Conservation (phyloP, 1,284 basidiomycete genomes). For the Boletus semigastroideus region DNA sequence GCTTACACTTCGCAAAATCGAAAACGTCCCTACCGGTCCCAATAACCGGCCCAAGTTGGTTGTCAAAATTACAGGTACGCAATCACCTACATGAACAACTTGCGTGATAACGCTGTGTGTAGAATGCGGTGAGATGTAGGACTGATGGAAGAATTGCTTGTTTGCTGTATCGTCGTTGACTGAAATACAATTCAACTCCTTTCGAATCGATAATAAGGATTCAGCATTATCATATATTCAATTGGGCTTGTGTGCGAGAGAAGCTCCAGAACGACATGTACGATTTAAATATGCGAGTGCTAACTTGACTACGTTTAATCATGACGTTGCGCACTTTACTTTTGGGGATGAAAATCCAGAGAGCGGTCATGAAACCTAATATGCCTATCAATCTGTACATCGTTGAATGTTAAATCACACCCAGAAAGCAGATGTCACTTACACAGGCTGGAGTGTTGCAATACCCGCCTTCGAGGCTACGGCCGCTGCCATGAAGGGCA, state of each 20-base stretch:
- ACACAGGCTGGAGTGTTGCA: constrained; percentile 53
- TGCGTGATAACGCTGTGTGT: background rate
- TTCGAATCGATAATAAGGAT: background rate
- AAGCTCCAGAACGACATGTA: background rate
- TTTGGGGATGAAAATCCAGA: constrained; percentile 44
- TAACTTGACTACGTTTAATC: constrained; percentile 4
- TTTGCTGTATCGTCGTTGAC: background rate
- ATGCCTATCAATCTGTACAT: constrained; percentile 41
- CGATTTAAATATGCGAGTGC: background rate
- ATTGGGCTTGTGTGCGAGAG: background rate
- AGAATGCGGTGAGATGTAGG: constrained; percentile 36
- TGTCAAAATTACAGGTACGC: constrained; percentile 81
- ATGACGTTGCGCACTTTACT: constrained; percentile 2
- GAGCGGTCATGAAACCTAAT: constrained; percentile 39
- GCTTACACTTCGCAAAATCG: constrained; percentile 90
- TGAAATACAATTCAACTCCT: background rate
- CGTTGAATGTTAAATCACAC: background rate
- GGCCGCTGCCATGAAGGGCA: constrained; percentile 58
- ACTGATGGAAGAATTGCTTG: background rate
- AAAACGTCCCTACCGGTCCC: constrained; percentile 88
- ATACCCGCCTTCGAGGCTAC: constrained; percentile 52
- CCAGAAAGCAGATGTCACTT: constrained; percentile 24
- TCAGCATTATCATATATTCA: too few species aligned
- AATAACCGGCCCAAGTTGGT: constrained; percentile 84
- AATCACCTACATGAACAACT: background rate